Conservation (phyloP, 2,329 filamentous ascomycete genomes). For the Sphaerulina vaccinii region DNA sequence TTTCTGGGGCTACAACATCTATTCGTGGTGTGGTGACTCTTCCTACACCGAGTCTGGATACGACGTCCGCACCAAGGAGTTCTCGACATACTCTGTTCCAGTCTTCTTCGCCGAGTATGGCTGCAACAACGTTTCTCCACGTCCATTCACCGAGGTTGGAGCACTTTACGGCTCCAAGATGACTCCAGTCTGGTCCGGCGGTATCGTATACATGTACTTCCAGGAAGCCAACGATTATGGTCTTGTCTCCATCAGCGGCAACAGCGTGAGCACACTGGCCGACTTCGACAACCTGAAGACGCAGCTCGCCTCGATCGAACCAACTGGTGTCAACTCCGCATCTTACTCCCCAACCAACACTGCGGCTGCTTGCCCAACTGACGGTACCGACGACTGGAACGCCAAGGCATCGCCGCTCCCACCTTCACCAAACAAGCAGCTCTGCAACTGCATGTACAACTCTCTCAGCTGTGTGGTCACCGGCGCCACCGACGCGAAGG, state of each 20-base stretch:
- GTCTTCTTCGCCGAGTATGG: constrained; percentile 99
- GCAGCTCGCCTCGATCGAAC: constrained; percentile 66
- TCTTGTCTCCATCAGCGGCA: constrained; percentile 63
- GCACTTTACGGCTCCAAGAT: constrained; percentile 79
- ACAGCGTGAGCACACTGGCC: constrained; percentile 62
- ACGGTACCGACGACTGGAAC: constrained; percentile 62
- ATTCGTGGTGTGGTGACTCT: constrained; percentile 95
- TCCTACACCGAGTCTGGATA: constrained; percentile 76
- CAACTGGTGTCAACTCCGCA: constrained; percentile 63
- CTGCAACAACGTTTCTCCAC: constrained; percentile 73
- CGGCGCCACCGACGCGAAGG: constrained; percentile 54
- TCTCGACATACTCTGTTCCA: constrained; percentile 83
- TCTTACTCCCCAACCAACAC: constrained; percentile 75
- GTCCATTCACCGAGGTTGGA: constrained; percentile 80
- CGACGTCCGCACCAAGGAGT: constrained; percentile 78
- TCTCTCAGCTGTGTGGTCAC: constrained; percentile 70
- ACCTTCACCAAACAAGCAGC: constrained; percentile 71
- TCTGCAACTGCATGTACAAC: constrained; percentile 84
- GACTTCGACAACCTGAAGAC: constrained; percentile 74
- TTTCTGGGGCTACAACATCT: constrained; percentile 99
- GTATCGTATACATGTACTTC: constrained; percentile 99
- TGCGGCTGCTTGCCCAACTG: constrained; percentile 67
- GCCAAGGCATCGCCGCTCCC: constrained; percentile 68
- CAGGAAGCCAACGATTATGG: constrained; percentile 88
- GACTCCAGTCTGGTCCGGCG: constrained; percentile 85